These are phyloP conservation scores for Sclerotinia spermophila DNA, from an alignment of 2,329 filamentous ascomycete species.

Conservation along the genomic window DNA sequence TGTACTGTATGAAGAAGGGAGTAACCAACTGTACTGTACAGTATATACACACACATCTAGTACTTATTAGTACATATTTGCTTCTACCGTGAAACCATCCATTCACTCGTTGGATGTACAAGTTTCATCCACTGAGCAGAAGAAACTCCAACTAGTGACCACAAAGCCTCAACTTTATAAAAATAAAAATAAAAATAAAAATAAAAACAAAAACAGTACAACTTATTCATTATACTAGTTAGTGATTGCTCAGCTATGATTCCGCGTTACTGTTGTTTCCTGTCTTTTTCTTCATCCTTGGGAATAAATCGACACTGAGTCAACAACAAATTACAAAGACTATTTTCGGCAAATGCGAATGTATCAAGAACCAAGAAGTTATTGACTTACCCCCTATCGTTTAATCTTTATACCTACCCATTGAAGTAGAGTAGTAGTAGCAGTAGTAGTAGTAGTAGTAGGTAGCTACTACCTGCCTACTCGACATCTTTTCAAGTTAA, in stretches of 20 bases:
- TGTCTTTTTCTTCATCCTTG: not conserved
- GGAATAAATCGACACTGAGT: not conserved
- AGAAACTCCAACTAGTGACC: conserved; percentile 4
- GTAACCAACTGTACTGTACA: too few relatives aligned
- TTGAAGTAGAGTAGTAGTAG: not conserved
- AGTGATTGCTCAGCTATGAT: not conserved
- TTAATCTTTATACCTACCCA: not conserved
- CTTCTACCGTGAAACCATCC: not conserved
- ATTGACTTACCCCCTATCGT: not conserved
- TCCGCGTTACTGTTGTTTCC: not conserved
- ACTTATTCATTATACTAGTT: not conserved
- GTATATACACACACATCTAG: not conserved
- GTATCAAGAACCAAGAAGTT: not conserved
- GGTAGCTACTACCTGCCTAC: not conserved
- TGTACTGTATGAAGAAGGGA: not conserved
- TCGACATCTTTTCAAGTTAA: not conserved
- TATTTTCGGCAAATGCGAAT: not conserved
- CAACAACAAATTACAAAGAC: not conserved
- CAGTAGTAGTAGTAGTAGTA: too few relatives aligned
- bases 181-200: too few relatives aligned
- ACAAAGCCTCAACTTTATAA: not conserved
- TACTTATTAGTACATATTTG: not conserved
- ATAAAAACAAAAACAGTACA: not conserved
- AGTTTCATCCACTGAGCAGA: not conserved
- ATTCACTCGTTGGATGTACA: not conserved